Conservation (phyloP, 805 yeast species). For the Lipomyces lipofer region DNA sequence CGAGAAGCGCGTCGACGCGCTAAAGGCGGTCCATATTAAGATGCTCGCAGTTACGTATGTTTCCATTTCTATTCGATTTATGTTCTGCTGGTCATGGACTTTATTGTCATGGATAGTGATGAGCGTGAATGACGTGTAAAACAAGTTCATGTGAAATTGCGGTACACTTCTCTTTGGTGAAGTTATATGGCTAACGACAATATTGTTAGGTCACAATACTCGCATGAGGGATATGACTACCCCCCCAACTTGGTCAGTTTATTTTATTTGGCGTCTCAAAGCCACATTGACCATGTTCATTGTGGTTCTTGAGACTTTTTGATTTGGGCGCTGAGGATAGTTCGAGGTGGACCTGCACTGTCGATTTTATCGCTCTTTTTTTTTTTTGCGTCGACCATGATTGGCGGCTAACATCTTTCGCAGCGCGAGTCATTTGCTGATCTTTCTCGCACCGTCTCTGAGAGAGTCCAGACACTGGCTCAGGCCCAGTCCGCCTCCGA, state of each 20-base stretch:
- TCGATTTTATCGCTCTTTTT: neutral
- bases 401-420: neutral
- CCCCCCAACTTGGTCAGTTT: conserved; percentile 58
- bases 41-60: conserved; percentile 51
- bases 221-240: conserved; percentile 78
- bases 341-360: neutral
- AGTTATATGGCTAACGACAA: conserved; percentile 41
- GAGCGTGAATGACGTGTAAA: neutral
- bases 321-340: too few relatives aligned
- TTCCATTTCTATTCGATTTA: conserved; percentile 43
- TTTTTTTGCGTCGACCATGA: neutral
- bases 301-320: too few relatives aligned
- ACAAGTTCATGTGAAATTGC: too few relatives aligned
- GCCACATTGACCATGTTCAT: neutral
- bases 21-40: conserved; percentile 65
- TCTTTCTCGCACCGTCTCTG: conserved; percentile 63
- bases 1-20: conserved; percentile 70
- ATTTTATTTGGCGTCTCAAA: neutral
- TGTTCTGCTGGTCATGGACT: neutral
- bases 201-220: conserved; percentile 51
- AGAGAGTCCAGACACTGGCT: conserved; percentile 65
- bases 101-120: neutral
- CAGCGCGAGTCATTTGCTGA: conserved; percentile 74
- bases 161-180: conserved; percentile 36
- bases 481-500: conserved; percentile 77